Conservation (phyloP, 1,284 basidiomycete species). For the Leccinum colubrinum region DNA sequence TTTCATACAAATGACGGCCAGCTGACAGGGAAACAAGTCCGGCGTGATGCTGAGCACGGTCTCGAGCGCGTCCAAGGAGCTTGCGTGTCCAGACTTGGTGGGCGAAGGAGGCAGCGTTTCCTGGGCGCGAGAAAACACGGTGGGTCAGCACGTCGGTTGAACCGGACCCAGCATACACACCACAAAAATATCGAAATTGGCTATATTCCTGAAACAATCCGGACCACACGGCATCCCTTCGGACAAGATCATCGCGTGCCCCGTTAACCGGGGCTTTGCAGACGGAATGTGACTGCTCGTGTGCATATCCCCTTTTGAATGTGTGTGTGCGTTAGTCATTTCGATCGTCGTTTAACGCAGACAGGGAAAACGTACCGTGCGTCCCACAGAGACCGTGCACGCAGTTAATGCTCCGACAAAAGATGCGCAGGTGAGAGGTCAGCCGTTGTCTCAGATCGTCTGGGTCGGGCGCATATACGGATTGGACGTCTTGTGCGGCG, state of each 20-base stretch:
- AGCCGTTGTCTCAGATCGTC: slow-evolving; percentile 31
- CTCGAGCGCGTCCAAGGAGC: slow-evolving; percentile 22
- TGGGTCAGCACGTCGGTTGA: neutral
- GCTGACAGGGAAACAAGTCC: slow-evolving; percentile 36
- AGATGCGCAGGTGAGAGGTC: slow-evolving; percentile 38
- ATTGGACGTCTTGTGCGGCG: neutral
- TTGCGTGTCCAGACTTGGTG: slow-evolving; percentile 14
- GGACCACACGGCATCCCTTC: slow-evolving; percentile 36
- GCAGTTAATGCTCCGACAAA: slow-evolving; percentile 55
- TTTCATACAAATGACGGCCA: slow-evolving; percentile 36
- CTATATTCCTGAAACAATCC: slow-evolving; percentile 40
- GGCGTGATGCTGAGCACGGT: slow-evolving; percentile 38
- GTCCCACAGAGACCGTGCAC: slow-evolving; percentile 47
- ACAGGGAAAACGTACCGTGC: slow-evolving; percentile 38
- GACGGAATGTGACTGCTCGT: slow-evolving; percentile 23
- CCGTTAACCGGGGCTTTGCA: slow-evolving; percentile 32
- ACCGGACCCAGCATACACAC: neutral
- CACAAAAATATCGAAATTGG: slow-evolving; percentile 22
- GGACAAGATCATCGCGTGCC: slow-evolving; percentile 28
- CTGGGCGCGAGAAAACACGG: slow-evolving; percentile 1
- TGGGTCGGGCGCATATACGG: slow-evolving; percentile 19
- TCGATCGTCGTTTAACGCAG: neutral
- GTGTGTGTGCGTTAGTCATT: neutral
- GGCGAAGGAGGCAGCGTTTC: slow-evolving; percentile 23
- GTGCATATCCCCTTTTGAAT: slow-evolving; percentile 11